Evolutionary conservation across 805 yeast species (phyloP), one percentile per base, ranked within the genome.

Genomic region (Candida ipomoeae): DNA sequence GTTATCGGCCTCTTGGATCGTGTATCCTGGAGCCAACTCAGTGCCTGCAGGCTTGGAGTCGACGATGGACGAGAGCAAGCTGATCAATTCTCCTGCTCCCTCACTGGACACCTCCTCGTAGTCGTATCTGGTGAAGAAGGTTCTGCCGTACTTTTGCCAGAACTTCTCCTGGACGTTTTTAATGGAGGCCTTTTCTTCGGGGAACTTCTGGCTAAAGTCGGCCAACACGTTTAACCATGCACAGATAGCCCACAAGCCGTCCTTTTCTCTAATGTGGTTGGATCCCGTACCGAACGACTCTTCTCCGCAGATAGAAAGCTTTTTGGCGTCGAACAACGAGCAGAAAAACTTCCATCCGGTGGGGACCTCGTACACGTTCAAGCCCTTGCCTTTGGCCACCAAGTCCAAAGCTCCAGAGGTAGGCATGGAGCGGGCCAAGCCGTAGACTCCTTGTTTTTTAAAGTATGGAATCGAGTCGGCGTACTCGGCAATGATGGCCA

Each of bases 301-400:
- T 71, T 92, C 99, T 61, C 99, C 99, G 72, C 99, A 92, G 64
- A 92, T 92, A 52, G 96, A 87, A 61, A 92, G 79, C 72, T 90
- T 91, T 63, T 89, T 82, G 37, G 96, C 91, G 66, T 92, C 99
- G 62, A 92, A 92, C 57, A 92, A 74, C 4, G 96, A 92, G 71
- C 98, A 91, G 80, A 92, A 92, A 67, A 92, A 92, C 71, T 92
- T 92, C 99, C 99, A 92, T 34, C 98, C 99, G 17, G 99, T 92
- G 49, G 99, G 99, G 5, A 94, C 98, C 71, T 94, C 99, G 69
- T 92, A 92, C 54, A 84, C 75, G 46, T 84, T 71, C 57, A 92
- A 71, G 32, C 85, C 85, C 69, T 89, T 83, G 52, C 76, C 75
- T 65, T 81, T 80, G 31, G 96, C 98, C 21, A 94, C 99, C 51